Percentiles rank a stretch among this genome's conserved stretches.
These are phyloP conservation scores for Haplosporangium sp. DNA, from an alignment of 371 early-diverging fungal species.

Conservation along the genomic window DNA sequence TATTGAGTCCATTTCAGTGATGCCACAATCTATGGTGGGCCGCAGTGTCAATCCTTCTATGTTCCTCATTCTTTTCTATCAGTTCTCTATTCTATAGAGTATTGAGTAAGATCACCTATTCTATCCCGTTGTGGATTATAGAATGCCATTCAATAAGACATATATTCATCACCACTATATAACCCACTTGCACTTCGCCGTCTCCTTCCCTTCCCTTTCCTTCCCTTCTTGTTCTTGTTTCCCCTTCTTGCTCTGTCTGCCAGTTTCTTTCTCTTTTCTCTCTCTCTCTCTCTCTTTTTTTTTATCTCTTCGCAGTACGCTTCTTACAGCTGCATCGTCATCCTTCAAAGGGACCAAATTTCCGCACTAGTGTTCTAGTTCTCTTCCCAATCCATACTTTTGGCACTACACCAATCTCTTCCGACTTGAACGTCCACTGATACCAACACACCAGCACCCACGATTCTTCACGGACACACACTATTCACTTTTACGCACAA, in stretches of 20 bases:
- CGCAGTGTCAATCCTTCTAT: neutral
- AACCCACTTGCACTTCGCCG: conserved; percentile 5
- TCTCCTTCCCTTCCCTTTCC: conserved; percentile 2
- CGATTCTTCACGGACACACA: too few relatives aligned
- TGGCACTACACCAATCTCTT: neutral
- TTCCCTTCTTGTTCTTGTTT: conserved; percentile 1
- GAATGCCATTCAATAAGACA: too few relatives aligned
- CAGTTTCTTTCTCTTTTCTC: conserved; percentile 5
- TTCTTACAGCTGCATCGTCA: conserved; percentile 3
- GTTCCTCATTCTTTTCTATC: neutral
- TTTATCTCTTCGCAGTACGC: neutral
- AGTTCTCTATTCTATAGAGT: too few relatives aligned
- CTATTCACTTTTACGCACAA: too few relatives aligned
- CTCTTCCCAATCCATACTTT: neutral
- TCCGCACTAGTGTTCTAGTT: conserved; percentile 20
- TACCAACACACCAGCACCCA: too few relatives aligned
- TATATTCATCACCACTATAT: conserved; percentile 5
- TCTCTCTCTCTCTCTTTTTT: conserved; percentile 1
- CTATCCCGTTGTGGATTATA: neutral
- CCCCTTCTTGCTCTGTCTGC: neutral
- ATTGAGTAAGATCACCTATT: neutral
- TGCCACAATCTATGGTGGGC: neutral
- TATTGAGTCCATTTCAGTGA: too few relatives aligned
- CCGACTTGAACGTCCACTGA: too few relatives aligned
- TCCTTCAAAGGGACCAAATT: conserved; percentile 13